A percentile compares a stretch with the other conserved stretches of the same genome.
phyloP scores from a whole-genome alignment of 768 basidiomycete species.

The Terana coerulea region DNA sequence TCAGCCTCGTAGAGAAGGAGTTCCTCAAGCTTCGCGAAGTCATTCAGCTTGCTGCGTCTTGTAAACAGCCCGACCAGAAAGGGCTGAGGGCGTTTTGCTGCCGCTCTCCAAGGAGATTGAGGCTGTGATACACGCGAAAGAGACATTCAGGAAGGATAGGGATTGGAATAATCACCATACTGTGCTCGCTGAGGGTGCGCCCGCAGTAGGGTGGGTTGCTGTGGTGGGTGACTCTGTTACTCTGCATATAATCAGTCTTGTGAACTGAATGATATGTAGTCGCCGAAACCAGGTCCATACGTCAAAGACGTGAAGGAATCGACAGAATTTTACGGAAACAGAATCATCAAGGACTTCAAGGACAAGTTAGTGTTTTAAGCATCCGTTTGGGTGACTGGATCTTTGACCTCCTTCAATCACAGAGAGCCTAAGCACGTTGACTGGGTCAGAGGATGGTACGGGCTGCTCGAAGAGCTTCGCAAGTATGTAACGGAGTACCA shows the following conservation, averaged over 20 bases:
- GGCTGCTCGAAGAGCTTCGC: conserved; percentile 71
- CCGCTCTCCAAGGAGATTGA: conserved; percentile 73
- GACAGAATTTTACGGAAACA: conserved; percentile 83
- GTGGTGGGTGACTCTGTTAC: conserved; percentile 48
- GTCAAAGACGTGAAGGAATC: conserved; percentile 85
- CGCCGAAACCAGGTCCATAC: conserved; percentile 78
- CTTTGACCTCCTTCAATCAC: neutral
- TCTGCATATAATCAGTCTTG: neutral
- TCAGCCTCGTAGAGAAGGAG: conserved; percentile 60
- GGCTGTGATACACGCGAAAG: conserved; percentile 77
- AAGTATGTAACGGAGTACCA: conserved; percentile 85
- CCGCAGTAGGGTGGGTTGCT: conserved; percentile 84
- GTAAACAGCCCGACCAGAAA: conserved; percentile 74
- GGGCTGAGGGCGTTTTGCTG: conserved; percentile 51
- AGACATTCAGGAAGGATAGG: conserved; percentile 71
- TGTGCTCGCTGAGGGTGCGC: conserved; percentile 76
- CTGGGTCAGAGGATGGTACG: conserved; percentile 76
- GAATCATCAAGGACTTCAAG: conserved; percentile 89
- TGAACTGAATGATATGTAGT: conserved; percentile 27
- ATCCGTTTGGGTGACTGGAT: neutral
- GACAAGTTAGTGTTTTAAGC: conserved; percentile 60
- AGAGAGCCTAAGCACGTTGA: conserved; percentile 86
- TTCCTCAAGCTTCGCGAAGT: conserved; percentile 67
- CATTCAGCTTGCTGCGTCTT: conserved; percentile 62
- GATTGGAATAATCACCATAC: conserved; percentile 83